Percentiles rank a stretch among this genome's conserved stretches.
Conservation (phyloP, 2,329 filamentous ascomycete species). For the Ceratocystis colombiana region DNA sequence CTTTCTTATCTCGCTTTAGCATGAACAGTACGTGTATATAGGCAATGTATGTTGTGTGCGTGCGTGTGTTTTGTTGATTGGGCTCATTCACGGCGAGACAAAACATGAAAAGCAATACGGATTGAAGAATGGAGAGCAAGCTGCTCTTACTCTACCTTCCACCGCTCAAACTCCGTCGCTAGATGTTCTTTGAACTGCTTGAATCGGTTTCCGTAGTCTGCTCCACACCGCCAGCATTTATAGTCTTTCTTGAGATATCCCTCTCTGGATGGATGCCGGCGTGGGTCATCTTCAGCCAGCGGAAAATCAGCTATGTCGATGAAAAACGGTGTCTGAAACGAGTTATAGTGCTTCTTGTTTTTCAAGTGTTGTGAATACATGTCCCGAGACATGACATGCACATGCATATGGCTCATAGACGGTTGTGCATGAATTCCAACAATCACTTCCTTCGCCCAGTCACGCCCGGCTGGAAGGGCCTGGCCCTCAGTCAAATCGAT, state of each 20-base stretch:
- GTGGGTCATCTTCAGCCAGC: conserved; percentile 52
- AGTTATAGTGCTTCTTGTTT: conserved; percentile 83
- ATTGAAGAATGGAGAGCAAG: neutral
- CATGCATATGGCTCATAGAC: conserved; percentile 83
- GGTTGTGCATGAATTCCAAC: conserved; percentile 78
- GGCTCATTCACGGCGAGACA: too few species aligned
- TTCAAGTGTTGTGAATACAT: conserved; percentile 62
- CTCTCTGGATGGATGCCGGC: conserved; percentile 46
- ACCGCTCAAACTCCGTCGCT: conserved; percentile 60
- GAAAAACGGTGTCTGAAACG: conserved; percentile 78
- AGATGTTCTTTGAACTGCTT: conserved; percentile 65
- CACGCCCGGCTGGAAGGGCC: conserved; percentile 59
- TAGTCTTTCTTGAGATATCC: conserved; percentile 57
- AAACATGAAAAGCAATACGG: too few species aligned
- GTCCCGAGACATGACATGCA: conserved; percentile 78
- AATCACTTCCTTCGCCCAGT: conserved; percentile 67
- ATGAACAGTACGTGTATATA: too few species aligned
- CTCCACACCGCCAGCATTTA: conserved; percentile 74
- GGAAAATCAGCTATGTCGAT: conserved; percentile 72
- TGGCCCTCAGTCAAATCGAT: conserved; percentile 34
- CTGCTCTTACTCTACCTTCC: conserved; percentile 52
- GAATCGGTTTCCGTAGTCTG: conserved; percentile 65
- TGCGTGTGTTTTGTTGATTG: too few species aligned
- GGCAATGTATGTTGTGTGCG: too few species aligned
- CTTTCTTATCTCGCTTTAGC: neutral